Evolutionary conservation across 257 asterid species (phyloP), one percentile per base, ranked within the genome.

Genomic region (Solanum stenotomum): DNA sequence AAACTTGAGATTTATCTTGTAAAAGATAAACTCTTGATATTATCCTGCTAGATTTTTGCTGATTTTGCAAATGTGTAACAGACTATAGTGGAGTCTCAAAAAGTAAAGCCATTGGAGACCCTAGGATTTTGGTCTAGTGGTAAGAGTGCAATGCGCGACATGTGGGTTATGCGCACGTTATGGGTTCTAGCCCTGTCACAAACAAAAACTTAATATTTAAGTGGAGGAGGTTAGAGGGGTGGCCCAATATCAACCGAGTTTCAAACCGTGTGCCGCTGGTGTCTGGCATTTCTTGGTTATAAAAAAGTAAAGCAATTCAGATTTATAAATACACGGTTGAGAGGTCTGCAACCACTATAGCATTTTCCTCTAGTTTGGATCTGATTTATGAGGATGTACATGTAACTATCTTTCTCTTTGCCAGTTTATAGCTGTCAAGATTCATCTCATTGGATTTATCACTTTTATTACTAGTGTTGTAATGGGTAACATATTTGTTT

Each of bases 401-500:
- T 46, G 1, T 81, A 46, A 81, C 40, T 27, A 4, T 79, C n/a
- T 44, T 78, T 81, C 61, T 49, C 25, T 46, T 42, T 68, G 85
- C 20, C 40, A 46, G 38, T 46, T 46, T 81, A 81, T 81, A 46
- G 85, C 68, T 27, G 68, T 81, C 68, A 29, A 46, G 14, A 29
- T 81, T 46, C 27, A 46, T 81, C 68, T 81, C 18, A 29, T 81
- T 49, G 42, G 27, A 46, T 49, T 10, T 27, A 20, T 8, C 25
- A 44, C 38, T 79, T 46, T 29, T 27, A 81, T 20, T 27, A 16
- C 23, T 81, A 27, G 85, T 44, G 25, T 29, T 81, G 40, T 46
- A 9, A 88, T 34, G 56, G 90, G 34, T 74, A 82, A 29, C 85
- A 68, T 72, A 31, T 85, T 84, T 86, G 42, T 77, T 86, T 89